Evolutionary conservation across 108 stramenopile genomes (phyloP).

Genomic region (Hondaea fermentalgiana): DNA sequence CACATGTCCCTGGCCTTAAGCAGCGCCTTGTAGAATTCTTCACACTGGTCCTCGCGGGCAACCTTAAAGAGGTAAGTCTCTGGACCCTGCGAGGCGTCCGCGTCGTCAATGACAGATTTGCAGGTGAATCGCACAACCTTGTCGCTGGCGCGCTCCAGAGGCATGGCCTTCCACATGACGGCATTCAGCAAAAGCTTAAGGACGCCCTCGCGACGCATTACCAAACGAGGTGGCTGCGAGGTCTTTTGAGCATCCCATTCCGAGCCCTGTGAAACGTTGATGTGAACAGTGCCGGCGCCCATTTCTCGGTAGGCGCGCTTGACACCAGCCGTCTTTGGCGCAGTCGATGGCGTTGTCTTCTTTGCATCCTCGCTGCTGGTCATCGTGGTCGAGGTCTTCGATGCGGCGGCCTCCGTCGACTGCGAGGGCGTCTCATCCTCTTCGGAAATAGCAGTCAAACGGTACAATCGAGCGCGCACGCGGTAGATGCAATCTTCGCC

Average conservation of each 20-base stretch:
- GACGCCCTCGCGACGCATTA: conserved; percentile 5
- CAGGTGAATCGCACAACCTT: not conserved
- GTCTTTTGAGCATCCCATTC: not conserved
- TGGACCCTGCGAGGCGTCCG: not conserved
- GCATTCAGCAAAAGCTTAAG: not conserved
- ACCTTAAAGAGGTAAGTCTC: not conserved
- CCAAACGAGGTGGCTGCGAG: not conserved
- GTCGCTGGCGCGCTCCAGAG: not conserved
- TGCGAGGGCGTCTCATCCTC: not conserved
- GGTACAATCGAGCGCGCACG: not conserved
- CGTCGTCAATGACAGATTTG: not conserved
- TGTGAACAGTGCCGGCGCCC: not conserved
- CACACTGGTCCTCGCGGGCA: not conserved
- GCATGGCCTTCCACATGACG: conserved; percentile 5
- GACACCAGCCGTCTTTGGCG: not conserved
- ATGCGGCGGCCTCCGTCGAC: not conserved
- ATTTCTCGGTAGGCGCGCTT: not conserved
- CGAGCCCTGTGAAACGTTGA: not conserved
- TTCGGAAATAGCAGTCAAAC: not conserved
- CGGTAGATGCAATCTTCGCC: not conserved
- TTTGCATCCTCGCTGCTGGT: too few species aligned
- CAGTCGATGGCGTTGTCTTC: too few species aligned
- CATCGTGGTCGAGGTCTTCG: too few species aligned
- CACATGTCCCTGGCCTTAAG: not conserved
- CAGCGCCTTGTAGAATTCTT: not conserved